Evolutionary conservation across 2,329 filamentous ascomycete species (phyloP), one percentile per base, ranked within the genome.

Genomic region (Monilinia polystroma): DNA sequence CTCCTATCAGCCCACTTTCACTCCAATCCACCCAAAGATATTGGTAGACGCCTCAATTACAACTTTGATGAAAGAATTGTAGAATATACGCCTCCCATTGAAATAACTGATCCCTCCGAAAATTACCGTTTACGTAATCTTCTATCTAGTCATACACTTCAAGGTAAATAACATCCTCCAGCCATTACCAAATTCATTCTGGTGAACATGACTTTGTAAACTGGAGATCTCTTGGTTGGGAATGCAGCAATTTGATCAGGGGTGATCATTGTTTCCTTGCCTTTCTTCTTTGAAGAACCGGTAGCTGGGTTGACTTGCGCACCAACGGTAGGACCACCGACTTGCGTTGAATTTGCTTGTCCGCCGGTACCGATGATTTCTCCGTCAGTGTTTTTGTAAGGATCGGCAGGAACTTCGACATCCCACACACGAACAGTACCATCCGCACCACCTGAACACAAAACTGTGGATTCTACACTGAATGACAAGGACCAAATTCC

Each of bases 371-470:
- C 78, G 20, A 76, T 72, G 14, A 78, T 73, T 49, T 76, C 77
- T n/a, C 76, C 74, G 51, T 75, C 76, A 7, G 77, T 84, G n/a
- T 84, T 83, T 67, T 86, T 85, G 66, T 82, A 84, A 11, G 86
- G 84, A 69, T 92, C 85, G 38, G 89, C 82, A 54, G 91, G 85
- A 74, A 91, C 82, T 77, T 89, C 85, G 6, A 97, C 90, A 73
- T 98, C 95, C 95, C 95, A 99, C 10, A 97, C 84, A 41, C 95
- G 89, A 23, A 99, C 93, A 0, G 93, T 97, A 70, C 92, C 90
- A 76, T 99, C 95, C 47, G 94, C 90, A 26, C 93, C 94, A 23
- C 92, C 93, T 0, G 93, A 97, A 0, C 94, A 90, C 0, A 99
- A 86, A 1, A 97, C 90, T 1, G 86, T 95, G 1, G 92, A 96